Evolutionary conservation across 441 rosid genomes (phyloP).

Genomic region (Viola pubescens): DNA sequence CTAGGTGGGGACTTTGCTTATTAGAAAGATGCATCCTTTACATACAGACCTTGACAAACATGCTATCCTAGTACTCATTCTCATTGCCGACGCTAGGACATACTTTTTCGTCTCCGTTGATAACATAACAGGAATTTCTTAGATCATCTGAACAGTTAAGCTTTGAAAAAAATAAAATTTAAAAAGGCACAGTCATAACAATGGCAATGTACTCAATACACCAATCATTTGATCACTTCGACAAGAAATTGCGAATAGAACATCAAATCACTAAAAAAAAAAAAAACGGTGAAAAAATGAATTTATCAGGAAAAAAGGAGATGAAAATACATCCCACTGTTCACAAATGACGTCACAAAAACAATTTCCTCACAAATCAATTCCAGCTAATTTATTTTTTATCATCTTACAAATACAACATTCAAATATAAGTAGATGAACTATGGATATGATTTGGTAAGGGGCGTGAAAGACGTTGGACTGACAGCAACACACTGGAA

Average conservation of each 20-base stretch:
- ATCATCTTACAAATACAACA: conserved; percentile 20
- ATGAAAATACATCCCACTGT: no score
- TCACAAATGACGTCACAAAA: conserved; percentile 6
- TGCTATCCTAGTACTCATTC: no score
- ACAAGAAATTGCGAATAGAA: no score
- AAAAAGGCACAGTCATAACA: no score
- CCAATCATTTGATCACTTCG: not conserved
- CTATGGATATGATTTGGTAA: conserved; percentile 13
- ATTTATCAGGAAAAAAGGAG: not conserved
- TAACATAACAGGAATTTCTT: no score
- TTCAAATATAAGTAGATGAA: conserved; percentile 18
- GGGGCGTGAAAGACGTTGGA: conserved; percentile 7
- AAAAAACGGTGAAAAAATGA: not conserved
- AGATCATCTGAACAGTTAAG: no score
- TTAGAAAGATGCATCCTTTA: no score
- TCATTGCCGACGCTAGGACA: no score
- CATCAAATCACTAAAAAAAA: no score
- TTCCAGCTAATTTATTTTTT: conserved; percentile 24
- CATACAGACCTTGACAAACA: no score
- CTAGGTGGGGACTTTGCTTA: not conserved
- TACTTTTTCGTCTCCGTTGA: no score
- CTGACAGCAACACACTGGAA: conserved; percentile 15
- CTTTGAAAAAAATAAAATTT: no score
- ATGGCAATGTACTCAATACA: not conserved
- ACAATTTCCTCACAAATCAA: conserved; percentile 9